Evolutionary conservation across 1,139 yeast genomes (phyloP).

Genomic region (Lodderomyces pseudojiufengensis): DNA sequence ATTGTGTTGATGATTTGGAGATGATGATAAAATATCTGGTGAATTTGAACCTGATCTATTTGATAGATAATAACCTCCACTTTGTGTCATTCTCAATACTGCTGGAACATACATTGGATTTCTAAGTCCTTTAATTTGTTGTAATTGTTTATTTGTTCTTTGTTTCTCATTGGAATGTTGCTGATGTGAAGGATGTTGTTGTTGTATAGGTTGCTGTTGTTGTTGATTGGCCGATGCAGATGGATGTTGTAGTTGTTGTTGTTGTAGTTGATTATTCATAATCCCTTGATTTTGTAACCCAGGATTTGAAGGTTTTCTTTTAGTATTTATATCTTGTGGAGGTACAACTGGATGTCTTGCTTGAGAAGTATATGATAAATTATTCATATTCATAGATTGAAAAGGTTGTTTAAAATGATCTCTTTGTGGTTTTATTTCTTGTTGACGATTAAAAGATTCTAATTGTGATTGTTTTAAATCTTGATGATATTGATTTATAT

Average conservation of each 20-base stretch:
- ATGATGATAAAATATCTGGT: conserved; percentile 62
- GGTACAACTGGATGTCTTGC: conserved; percentile 22
- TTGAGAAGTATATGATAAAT: neutral
- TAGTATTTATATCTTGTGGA: conserved; percentile 21
- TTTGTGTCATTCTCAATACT: conserved; percentile 58
- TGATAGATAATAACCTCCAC: conserved; percentile 11
- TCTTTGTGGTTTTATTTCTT: neutral
- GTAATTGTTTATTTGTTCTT: conserved; percentile 24
- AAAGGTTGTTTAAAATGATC: too few relatives aligned
- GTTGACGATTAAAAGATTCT: conserved; percentile 8
- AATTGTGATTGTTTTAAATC: conserved; percentile 11
- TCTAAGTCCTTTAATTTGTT: conserved; percentile 68
- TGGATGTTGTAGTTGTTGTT: conserved; percentile 10
- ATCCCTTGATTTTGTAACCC: neutral
- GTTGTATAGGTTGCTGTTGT: conserved; percentile 10
- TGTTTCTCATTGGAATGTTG: conserved; percentile 7
- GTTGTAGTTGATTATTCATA: conserved; percentile 5
- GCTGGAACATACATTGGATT: conserved; percentile 90
- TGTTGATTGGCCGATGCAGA: conserved; percentile 10
- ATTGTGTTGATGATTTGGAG: conserved; percentile 5
- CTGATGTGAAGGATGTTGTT: conserved; percentile 10
- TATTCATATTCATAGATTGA: too few relatives aligned
- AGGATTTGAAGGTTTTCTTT: conserved; percentile 13
- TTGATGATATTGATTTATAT: conserved; percentile 12
- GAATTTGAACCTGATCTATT: conserved; percentile 14